Evolutionary conservation across 2,329 filamentous ascomycete species (phyloP).

Genomic region (Aureobasidium lini): DNA sequence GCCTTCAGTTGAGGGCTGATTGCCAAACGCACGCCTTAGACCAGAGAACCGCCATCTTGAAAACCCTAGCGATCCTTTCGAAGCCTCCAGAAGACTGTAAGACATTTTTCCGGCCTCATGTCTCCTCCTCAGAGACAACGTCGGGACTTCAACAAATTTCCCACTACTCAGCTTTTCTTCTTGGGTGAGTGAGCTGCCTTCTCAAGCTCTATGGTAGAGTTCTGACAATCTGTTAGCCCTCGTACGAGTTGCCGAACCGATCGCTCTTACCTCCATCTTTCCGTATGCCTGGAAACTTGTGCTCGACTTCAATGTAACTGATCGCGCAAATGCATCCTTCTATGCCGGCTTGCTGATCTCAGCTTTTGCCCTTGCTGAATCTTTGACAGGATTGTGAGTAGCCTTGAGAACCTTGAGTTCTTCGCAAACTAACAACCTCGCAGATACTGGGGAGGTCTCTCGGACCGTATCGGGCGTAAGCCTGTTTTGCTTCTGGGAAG

Average conservation of each 20-base stretch:
- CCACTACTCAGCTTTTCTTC: slow-evolving; percentile 72
- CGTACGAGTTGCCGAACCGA: slow-evolving; percentile 85
- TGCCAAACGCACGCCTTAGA: background rate
- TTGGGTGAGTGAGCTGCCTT: slow-evolving; percentile 56
- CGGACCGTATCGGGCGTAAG: slow-evolving; percentile 76
- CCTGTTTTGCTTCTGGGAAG: slow-evolving; percentile 77
- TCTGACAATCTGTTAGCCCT: slow-evolving; percentile 53
- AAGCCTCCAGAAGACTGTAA: background rate
- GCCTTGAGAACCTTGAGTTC: too few species aligned
- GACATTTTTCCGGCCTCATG: slow-evolving; percentile 1
- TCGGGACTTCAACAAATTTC: slow-evolving; percentile 66
- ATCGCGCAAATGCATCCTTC: slow-evolving; percentile 69
- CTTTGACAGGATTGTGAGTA: slow-evolving; percentile 63
- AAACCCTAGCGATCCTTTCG: background rate
- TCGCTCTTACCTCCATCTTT: slow-evolving; percentile 87
- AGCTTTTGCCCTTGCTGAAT: slow-evolving; percentile 75
- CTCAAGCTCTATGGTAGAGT: background rate
- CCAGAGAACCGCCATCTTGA: background rate
- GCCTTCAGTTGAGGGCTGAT: background rate
- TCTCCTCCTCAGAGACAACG: slow-evolving; percentile 5
- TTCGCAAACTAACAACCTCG: background rate
- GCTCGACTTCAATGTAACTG: slow-evolving; percentile 65
- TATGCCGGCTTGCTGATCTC: slow-evolving; percentile 85
- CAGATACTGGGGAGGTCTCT: slow-evolving; percentile 71
- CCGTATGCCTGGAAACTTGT: slow-evolving; percentile 85